Conservation (phyloP, 768 basidiomycete genomes). For the Daedaleopsis sinensis region DNA sequence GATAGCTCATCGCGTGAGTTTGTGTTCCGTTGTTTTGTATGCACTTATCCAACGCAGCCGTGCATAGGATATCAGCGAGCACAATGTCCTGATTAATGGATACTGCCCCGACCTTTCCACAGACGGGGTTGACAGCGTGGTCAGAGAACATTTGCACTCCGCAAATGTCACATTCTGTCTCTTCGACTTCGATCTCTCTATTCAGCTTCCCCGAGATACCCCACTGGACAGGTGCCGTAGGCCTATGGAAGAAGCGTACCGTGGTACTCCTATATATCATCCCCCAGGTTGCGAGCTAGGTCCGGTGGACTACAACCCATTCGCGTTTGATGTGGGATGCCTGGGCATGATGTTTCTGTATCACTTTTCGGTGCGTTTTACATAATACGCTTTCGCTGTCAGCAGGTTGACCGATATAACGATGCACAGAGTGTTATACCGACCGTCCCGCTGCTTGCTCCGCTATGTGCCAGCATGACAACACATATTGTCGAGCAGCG, state of each 20-base stretch:
- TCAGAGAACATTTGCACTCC: too few relatives aligned
- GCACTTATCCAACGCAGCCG: too few relatives aligned
- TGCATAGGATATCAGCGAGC: not conserved
- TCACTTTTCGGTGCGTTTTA: not conserved
- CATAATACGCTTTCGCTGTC: not conserved
- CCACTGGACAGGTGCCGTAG: not conserved
- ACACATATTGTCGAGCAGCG: not conserved
- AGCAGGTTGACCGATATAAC: not conserved
- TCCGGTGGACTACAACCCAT: not conserved
- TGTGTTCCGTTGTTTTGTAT: too few relatives aligned
- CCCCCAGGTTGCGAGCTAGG: not conserved
- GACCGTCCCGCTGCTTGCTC: not conserved
- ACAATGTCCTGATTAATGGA: not conserved
- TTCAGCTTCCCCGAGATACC: not conserved
- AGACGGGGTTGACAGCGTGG: not conserved
- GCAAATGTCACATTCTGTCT: not conserved
- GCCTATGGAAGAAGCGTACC: not conserved
- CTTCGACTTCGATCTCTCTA: not conserved
- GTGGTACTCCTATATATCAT: not conserved
- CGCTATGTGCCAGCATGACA: not conserved
- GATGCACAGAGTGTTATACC: not conserved
- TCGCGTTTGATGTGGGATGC: conserved; percentile 5
- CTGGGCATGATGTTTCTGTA: not conserved
- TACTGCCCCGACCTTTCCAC: not conserved
- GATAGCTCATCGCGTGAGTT: too few relatives aligned